Percentiles rank a stretch among this genome's conserved stretches.
Evolutionary conservation across 2,329 filamentous ascomycete species (phyloP).

Genomic region (Botryotinia globosa): DNA sequence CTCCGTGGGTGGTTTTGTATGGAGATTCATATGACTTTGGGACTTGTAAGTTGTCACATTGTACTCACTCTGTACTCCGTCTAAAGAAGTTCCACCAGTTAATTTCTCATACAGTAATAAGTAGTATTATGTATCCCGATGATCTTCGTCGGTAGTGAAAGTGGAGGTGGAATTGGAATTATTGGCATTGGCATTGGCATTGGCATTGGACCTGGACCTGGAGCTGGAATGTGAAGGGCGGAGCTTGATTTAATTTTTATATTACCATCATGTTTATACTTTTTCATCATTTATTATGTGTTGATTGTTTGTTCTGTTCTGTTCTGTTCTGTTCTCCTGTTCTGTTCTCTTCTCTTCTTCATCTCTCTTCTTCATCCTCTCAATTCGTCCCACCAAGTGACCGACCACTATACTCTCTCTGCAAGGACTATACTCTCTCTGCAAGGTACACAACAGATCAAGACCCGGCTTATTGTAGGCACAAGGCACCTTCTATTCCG

Average conservation of each 20-base stretch:
- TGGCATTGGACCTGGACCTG: neutral
- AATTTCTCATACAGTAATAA: no score
- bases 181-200: neutral
- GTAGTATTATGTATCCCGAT: neutral
- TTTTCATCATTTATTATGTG: neutral
- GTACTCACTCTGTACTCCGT: neutral
- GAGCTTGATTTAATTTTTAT: neutral
- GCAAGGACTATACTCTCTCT: no score
- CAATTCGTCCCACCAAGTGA: neutral
- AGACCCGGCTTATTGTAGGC: neutral
- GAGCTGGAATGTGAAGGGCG: constrained; percentile 1
- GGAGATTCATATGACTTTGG: neutral
- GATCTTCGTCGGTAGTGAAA: neutral
- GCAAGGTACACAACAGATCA: neutral
- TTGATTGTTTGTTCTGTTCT: neutral
- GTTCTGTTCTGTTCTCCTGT: neutral
- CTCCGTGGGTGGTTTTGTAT: neutral
- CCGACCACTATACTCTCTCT: no score
- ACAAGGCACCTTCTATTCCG: neutral
- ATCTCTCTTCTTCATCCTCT: neutral
- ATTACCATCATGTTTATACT: neutral
- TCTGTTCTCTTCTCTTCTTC: neutral
- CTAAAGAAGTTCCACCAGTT: neutral
- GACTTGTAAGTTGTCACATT: neutral
- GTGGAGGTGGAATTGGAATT: neutral